Conservation (phyloP, 1,284 basidiomycete species). For the Pseudozyma tsukubaensis region DNA sequence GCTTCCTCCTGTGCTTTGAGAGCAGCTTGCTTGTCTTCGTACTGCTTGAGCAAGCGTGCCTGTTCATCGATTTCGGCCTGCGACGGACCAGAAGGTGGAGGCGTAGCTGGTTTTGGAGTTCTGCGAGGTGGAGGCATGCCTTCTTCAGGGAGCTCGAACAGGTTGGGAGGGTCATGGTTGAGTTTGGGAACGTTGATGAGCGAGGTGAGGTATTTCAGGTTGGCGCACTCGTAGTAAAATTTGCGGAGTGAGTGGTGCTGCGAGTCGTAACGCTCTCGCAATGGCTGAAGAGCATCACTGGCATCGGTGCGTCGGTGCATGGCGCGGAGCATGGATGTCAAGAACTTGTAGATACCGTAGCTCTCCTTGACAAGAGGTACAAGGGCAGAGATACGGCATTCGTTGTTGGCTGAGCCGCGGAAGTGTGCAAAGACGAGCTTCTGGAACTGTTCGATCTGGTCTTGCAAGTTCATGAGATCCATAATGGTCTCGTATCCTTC, state of each 20-base stretch:
- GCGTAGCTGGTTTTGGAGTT: slow-evolving; percentile 52
- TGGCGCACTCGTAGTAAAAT: slow-evolving; percentile 68
- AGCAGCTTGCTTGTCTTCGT: slow-evolving; percentile 92
- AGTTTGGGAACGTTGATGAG: slow-evolving; percentile 69
- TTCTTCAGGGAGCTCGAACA: slow-evolving; percentile 66
- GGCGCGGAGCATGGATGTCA: slow-evolving; percentile 68
- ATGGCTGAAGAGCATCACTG: slow-evolving; percentile 65
- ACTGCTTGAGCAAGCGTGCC: slow-evolving; percentile 92
- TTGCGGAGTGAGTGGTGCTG: slow-evolving; percentile 66
- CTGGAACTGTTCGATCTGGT: slow-evolving; percentile 68
- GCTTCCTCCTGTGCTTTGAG: slow-evolving; percentile 82
- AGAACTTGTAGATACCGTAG: slow-evolving; percentile 69
- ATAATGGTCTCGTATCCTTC: slow-evolving; percentile 69
- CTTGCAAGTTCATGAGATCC: slow-evolving; percentile 68
- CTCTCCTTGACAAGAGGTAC: slow-evolving; percentile 68
- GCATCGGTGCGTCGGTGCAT: slow-evolving; percentile 68
- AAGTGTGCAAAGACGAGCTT: slow-evolving; percentile 68
- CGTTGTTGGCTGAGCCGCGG: slow-evolving; percentile 63
- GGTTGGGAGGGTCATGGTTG: slow-evolving; percentile 67
- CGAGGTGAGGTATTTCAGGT: slow-evolving; percentile 67
- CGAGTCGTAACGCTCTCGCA: slow-evolving; percentile 65
- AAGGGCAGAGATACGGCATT: slow-evolving; percentile 67
- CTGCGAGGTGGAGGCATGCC: slow-evolving; percentile 60
- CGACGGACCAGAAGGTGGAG: slow-evolving; percentile 58
- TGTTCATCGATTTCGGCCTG: slow-evolving; percentile 85